A percentile compares a stretch with the other conserved stretches of the same genome.
phyloP scores from a whole-genome alignment of 176 grass and related monocot species.

The Raddia guianensis region DNA sequence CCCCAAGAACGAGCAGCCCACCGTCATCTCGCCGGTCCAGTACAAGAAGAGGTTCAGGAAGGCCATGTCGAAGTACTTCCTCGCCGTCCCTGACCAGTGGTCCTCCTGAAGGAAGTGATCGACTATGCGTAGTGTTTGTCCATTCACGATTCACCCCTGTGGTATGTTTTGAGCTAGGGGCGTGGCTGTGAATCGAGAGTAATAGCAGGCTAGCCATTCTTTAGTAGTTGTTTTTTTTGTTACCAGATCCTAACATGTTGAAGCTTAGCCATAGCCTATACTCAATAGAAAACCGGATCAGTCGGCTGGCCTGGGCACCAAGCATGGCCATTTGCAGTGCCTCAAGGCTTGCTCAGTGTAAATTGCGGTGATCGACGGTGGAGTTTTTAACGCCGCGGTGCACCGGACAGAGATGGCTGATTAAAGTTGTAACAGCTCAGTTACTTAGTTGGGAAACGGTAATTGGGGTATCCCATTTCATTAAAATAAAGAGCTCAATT shows the following conservation, averaged over 20 bases:
- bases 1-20: slow-evolving; percentile 72
- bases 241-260: slow-evolving; percentile 34
- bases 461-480: no score
- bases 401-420: neutral
- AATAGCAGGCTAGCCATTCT: slow-evolving; percentile 31
- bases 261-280: slow-evolving; percentile 33
- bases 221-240: slow-evolving; percentile 45
- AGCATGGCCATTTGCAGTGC: slow-evolving; percentile 39
- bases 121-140: neutral
- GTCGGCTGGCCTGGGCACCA: slow-evolving; percentile 19
- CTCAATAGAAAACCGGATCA: neutral
- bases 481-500: no score
- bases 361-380: slow-evolving; percentile 25
- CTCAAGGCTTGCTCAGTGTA: slow-evolving; percentile 35
- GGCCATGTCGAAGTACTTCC: slow-evolving; percentile 92
- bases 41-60: slow-evolving; percentile 97
- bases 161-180: slow-evolving; percentile 28
- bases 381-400: slow-evolving; percentile 46
- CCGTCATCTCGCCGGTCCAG: slow-evolving; percentile 75
- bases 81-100: slow-evolving; percentile 64
- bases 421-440: slow-evolving; percentile 26
- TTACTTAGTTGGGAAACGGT: neutral
- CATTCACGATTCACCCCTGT: slow-evolving; percentile 15
- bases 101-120: slow-evolving; percentile 32
- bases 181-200: neutral